Conservation (phyloP, 208 protist species). For the Acanthamoeba castellanii region DNA sequence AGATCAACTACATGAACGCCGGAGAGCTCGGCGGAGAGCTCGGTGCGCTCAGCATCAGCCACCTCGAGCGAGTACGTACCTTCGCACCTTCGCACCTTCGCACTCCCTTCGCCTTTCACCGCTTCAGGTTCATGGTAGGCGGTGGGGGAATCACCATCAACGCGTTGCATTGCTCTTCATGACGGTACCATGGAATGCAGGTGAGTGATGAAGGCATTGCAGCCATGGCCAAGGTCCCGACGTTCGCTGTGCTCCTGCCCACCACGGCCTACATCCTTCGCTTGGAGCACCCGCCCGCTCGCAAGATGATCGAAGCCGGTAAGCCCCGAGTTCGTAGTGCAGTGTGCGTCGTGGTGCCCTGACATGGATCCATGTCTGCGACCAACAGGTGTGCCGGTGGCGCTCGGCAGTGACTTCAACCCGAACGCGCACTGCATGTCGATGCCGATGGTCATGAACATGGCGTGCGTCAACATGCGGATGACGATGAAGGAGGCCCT, state of each 20-base stretch:
- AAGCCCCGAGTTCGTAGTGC: neutral
- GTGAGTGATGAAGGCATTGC: conserved; percentile 88
- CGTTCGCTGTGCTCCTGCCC: conserved; percentile 90
- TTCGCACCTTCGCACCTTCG: too few relatives aligned
- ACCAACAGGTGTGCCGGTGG: conserved; percentile 86
- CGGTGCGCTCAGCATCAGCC: conserved; percentile 87
- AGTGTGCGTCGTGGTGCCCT: neutral
- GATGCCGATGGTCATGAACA: conserved; percentile 93
- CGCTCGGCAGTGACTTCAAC: conserved; percentile 92
- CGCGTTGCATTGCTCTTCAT: neutral
- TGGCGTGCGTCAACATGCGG: conserved; percentile 91
- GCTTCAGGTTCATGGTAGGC: too few relatives aligned
- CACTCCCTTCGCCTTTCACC: neutral
- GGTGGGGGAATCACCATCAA: too few relatives aligned
- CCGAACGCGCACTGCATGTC: conserved; percentile 93
- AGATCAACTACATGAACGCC: conserved; percentile 86
- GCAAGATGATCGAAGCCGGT: conserved; percentile 88
- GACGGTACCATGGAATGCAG: neutral
- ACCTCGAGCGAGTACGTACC: conserved; percentile 89
- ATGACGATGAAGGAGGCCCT: conserved; percentile 92
- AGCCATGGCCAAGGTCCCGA: conserved; percentile 87
- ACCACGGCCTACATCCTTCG: conserved; percentile 92
- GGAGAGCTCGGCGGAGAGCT: conserved; percentile 91
- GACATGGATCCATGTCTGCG: neutral
- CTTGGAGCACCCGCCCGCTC: conserved; percentile 89